These are phyloP conservation scores for Platanthera guangdongensis DNA, from an alignment of 106 monocot species.

Conservation along the genomic window DNA sequence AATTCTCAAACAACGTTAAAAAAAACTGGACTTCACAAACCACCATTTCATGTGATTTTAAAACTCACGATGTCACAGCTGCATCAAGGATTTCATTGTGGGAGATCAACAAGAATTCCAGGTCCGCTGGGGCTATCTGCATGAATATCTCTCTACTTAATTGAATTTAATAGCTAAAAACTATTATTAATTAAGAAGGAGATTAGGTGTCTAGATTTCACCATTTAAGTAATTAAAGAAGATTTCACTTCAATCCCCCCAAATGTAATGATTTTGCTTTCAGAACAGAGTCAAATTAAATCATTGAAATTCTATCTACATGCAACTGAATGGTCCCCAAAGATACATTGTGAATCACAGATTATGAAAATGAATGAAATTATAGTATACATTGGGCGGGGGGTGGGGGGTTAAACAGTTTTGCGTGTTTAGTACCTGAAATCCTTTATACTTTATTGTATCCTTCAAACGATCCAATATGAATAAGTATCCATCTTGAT, in stretches of 20 bases:
- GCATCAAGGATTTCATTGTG: conserved; percentile 63
- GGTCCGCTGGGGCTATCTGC: conserved; percentile 77
- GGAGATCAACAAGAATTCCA: conserved; percentile 52
- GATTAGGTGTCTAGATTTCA: background rate
- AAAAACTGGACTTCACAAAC: no score
- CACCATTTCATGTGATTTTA: no score
- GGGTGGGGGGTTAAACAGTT: background rate
- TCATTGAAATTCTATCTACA: background rate
- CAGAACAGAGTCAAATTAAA: no score
- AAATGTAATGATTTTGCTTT: no score
- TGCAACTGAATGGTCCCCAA: background rate
- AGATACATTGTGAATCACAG: background rate
- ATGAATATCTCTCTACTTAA: background rate
- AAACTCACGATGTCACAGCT: conserved; percentile 58
- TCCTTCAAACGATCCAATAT: conserved; percentile 73
- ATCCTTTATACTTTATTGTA: conserved; percentile 82
- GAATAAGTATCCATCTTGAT: conserved; percentile 62
- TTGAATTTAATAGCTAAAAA: background rate
- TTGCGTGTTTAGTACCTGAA: conserved; percentile 39
- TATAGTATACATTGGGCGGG: no score
- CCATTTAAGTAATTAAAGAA: no score
- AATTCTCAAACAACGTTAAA: no score
- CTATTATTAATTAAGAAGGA: background rate
- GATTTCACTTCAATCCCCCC: no score
- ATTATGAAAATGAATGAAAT: no score